These are phyloP conservation scores for Nidularia pulvinata DNA, from an alignment of 768 basidiomycete genomes.

Conservation along the genomic window DNA sequence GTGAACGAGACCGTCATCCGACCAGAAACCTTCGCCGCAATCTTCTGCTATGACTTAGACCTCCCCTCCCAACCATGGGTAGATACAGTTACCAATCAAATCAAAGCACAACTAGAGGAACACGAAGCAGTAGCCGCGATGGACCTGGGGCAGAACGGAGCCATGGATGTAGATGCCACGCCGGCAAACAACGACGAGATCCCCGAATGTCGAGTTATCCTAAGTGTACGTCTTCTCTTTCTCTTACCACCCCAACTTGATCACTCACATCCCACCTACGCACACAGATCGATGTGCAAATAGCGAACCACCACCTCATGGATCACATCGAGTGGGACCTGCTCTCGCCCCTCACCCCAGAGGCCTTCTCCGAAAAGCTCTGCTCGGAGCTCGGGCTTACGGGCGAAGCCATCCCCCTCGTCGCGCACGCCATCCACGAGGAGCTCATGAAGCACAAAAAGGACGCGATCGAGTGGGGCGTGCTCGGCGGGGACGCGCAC, in stretches of 20 bases:
- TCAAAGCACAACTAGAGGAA: constrained; percentile 90
- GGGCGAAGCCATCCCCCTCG: constrained; percentile 85
- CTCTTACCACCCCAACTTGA: no score
- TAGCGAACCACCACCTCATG: constrained; percentile 86
- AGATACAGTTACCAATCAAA: constrained; percentile 83
- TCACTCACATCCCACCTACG: no score
- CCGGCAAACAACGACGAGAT: constrained; percentile 51
- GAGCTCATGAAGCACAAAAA: constrained; percentile 95
- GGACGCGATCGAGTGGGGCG: constrained; percentile 93
- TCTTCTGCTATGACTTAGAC: constrained; percentile 89
- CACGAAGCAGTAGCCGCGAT: constrained; percentile 80
- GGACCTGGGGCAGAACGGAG: constrained; percentile 66
- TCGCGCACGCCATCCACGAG: constrained; percentile 94
- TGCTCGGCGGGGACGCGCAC: constrained; percentile 71
- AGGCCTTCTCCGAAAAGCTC: constrained; percentile 77
- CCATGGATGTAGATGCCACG: constrained; percentile 41
- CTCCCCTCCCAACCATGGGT: constrained; percentile 67
- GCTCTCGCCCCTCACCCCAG: constrained; percentile 89
- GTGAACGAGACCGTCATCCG: constrained; percentile 84
- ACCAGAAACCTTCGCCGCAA: constrained; percentile 82
- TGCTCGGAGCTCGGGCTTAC: constrained; percentile 86
- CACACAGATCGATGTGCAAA: constrained; percentile 97
- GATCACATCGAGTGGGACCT: constrained; percentile 99
- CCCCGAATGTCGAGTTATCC: constrained; percentile 79
- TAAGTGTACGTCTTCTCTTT: constrained; percentile 49